Evolutionary conservation across 2,329 filamentous ascomycete genomes (phyloP), one percentile per base, ranked within the genome.

Genomic region (Fusarium sp.): DNA sequence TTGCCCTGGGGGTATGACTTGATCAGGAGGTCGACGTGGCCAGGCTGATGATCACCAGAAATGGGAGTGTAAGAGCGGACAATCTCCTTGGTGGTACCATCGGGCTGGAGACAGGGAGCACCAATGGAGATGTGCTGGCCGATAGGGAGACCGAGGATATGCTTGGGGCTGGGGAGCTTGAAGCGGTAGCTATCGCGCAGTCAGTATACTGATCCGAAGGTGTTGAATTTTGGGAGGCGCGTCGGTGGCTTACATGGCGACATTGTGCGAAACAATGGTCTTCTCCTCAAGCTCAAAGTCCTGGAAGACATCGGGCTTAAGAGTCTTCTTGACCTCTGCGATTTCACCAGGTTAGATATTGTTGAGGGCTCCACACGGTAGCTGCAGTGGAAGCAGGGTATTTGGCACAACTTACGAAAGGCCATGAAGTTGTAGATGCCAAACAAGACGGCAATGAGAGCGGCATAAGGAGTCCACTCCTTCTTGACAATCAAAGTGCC

Each of bases 101-200:
- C 89, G 57, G 83, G 80, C 75, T 90, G 87, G 43, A 81, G 75
- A 65, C 94, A 88, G 57, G 87, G 88, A 56, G 94, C 95, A 72
- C 92, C 93, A 77, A 99, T 93, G 67, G 95, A 97, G 82, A 99
- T 97, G 85, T 99, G 96, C 84, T 99, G 96, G 77, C 96, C 96
- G 83, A 98, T 98, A 71, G 96, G 95, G 43, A 98, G 92, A 76
- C 96, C 96, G 75, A 98, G 92, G 79, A 97, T 93, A 72, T 92
- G 88, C 74, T 84, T 90, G 40, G 90, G 83, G 51, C 85, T 85
- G 58, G 94, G 94, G 40, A 99, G 92, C 70, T 87, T 86, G 84
- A 98, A 97, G 76, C 96, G 94, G 86, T 98, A 99, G 83, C 91
- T 93, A 64, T 54, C 17, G 15, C 43, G 46, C 48, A 30, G 23